Conservation (phyloP, 169 alveolate species). For the Hammondia hammondi region DNA sequence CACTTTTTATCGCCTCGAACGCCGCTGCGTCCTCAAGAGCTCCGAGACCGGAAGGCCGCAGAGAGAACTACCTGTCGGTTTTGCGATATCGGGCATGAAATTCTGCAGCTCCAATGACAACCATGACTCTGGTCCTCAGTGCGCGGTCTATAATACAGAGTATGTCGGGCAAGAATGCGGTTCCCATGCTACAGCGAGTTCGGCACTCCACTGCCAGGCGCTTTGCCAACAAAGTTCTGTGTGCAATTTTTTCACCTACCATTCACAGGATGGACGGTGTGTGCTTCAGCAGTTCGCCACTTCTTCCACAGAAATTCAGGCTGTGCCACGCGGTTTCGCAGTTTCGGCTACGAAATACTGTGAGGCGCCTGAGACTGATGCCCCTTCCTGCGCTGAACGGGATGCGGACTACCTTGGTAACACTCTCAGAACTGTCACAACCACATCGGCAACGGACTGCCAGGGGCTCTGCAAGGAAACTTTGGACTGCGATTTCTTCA, state of each 20-base stretch:
- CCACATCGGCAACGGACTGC: conserved; percentile 41
- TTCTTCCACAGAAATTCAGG: neutral
- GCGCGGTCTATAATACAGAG: neutral
- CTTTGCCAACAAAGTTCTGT: neutral
- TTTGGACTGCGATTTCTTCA: conserved; percentile 23
- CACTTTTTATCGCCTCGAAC: neutral
- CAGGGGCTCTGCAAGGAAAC: neutral
- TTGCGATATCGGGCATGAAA: neutral
- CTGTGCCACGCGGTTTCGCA: neutral
- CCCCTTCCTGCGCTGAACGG: conserved; percentile 26
- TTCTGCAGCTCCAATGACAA: neutral
- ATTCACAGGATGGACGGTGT: neutral
- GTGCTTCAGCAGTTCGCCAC: neutral
- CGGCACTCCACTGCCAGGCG: conserved; percentile 24
- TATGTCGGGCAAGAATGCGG: neutral
- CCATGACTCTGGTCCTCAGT: neutral
- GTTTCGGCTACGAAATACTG: neutral
- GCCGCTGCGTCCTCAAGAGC: neutral
- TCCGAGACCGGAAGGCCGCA: neutral
- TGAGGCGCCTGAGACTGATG: neutral
- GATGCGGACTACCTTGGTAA: conserved; percentile 32
- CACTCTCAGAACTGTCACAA: neutral
- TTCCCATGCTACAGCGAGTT: neutral
- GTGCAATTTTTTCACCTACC: neutral
- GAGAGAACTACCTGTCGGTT: neutral